Evolutionary conservation across 2,329 filamentous ascomycete species (phyloP).

Genomic region (Nannizzia gypsea): DNA sequence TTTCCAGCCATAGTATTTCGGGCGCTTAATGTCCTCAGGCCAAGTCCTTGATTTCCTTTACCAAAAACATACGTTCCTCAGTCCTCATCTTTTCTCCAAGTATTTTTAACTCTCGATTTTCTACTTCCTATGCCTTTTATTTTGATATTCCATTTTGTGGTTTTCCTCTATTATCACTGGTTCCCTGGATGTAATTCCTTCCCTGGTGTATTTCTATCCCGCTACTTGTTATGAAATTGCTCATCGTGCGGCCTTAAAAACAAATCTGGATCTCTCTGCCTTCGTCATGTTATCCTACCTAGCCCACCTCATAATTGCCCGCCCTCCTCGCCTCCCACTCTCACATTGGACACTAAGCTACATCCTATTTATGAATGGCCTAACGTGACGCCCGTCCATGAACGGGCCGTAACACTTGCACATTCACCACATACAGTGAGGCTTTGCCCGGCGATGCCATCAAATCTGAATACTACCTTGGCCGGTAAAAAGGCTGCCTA

Average conservation of each 20-base stretch:
- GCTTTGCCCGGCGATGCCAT: neutral
- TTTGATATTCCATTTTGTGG: neutral
- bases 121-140: neutral
- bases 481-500: neutral
- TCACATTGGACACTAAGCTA: neutral
- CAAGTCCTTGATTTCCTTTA: slow-evolving; percentile 1
- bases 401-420: neutral
- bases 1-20: neutral
- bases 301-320: neutral
- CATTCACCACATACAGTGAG: neutral
- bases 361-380: neutral
- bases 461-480: neutral
- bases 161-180: neutral
- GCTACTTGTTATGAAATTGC: neutral
- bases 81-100: neutral
- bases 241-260: neutral
- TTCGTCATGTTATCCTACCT: neutral
- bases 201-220: slow-evolving; percentile 3
- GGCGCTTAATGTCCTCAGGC: neutral
- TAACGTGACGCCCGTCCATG: neutral
- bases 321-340: neutral
- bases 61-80: neutral
- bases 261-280: neutral
- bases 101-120: neutral
- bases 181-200: slow-evolving; percentile 5